phyloP scores from a whole-genome alignment of 2,329 filamentous ascomycete genomes.

The Paecilomyces formosus region DNA sequence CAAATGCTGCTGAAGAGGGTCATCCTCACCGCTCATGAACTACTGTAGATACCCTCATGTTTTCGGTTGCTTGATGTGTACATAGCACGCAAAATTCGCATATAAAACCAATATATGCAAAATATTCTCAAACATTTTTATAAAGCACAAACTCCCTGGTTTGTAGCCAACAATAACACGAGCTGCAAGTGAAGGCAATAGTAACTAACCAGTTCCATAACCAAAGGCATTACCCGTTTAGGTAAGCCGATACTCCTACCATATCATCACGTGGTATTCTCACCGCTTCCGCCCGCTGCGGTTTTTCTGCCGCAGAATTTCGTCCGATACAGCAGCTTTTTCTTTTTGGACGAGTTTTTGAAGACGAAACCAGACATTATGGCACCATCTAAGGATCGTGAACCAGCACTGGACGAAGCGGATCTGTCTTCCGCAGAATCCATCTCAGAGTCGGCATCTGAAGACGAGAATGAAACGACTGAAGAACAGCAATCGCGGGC shows the following conservation, averaged over 20 bases:
- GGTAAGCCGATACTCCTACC: not conserved
- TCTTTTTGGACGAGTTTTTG: not conserved
- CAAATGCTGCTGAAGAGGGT: not conserved
- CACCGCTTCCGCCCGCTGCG: not conserved
- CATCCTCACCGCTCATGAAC: not conserved
- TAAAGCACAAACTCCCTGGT: not conserved
- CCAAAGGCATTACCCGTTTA: not conserved
- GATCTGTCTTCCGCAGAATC: not conserved
- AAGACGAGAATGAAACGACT: not conserved
- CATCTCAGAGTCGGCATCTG: not conserved
- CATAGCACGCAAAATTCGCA: not conserved
- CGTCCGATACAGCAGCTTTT: not conserved
- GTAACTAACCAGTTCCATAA: no score
- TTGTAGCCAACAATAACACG: not conserved
- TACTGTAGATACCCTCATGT: not conserved
- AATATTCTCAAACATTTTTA: not conserved
- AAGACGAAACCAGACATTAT: not conserved
- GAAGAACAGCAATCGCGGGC: slow-evolving; percentile 18
- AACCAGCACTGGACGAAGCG: not conserved
- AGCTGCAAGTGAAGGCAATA: not conserved
- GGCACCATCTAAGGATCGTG: not conserved
- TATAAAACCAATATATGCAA: not conserved
- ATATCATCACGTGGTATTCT: not conserved
- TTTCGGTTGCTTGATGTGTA: not conserved
- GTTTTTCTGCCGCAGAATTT: not conserved